Base-by-base conservation (phyloP, 2,329 filamentous ascomycete genomes). In the Bipolaris cookei region DNA sequence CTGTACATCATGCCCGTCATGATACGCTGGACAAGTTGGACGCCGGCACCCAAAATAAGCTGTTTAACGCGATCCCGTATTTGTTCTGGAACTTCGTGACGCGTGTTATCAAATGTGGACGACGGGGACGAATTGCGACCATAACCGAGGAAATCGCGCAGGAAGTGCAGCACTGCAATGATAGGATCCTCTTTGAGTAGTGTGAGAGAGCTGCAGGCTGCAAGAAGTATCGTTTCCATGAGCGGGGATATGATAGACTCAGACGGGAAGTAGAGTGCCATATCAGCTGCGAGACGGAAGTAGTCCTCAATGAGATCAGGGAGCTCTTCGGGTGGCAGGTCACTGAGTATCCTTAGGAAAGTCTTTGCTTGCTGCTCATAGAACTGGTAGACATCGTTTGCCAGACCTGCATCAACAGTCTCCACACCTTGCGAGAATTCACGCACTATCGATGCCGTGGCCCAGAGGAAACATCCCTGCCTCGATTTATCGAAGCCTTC, bases 1-100 rank as follows among this genome's bases (percentile, higher is more conserved):
- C 90, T 96, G 75, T 97, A 97, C 94, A 99, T 98, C 93, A 99
- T 96, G 58, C 95, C 95, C 1, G 93, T 95, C 80, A 99, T 84
- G 56, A 96, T 88, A 62, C 93, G 90, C 77, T 97, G 94, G 6
- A 95, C 88, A 25, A 99, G 82, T 54, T 87, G 80, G 69, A 92
- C 88, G 35, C 95, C 92, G 62, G 92, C 87, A 1, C 82, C 79
- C 2, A 83, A 63, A 21, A 96, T 80, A 50, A 97, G 83, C 58
- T 86, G 83, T 75, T 89, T 90, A 56, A 98, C 89, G 6, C 88
- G 84, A 32, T 83, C 82, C 65, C 87, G 89, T 21, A 97, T 84
- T 65, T 93, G 88, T 3, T 86, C 81, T 0, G 89, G 85, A 48
- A 89, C 87, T 50, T 84, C 72, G 23, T 82, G 82, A 23, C 83